A percentile compares a stretch with the other conserved stretches of the same genome.
These are phyloP conservation scores for Leishmania aethiopica DNA, from an alignment of 208 protist species.

Conservation along the genomic window DNA sequence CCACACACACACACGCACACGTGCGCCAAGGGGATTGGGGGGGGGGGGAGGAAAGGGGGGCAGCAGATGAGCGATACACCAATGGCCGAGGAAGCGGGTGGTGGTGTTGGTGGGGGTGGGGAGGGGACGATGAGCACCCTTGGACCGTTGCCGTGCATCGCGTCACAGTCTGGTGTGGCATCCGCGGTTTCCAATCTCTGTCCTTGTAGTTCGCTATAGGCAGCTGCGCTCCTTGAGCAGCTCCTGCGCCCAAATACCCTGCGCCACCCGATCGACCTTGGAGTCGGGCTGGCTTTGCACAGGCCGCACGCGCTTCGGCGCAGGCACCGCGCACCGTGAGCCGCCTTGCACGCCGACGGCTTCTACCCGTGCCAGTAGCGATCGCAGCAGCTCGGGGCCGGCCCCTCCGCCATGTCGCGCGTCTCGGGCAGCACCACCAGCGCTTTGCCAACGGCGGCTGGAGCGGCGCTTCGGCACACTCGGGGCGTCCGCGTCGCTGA, in stretches of 20 bases:
- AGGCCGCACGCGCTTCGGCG: conserved; percentile 1
- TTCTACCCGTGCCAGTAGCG: conserved; percentile 10
- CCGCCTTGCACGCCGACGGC: neutral
- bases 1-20: neutral
- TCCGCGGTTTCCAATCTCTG: neutral
- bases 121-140: neutral
- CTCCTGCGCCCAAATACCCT: conserved; percentile 72
- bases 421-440: neutral
- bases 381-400: conserved; percentile 12
- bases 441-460: neutral
- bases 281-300: neutral
- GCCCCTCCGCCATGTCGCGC: neutral
- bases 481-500: neutral
- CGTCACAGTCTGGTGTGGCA: neutral
- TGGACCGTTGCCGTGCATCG: neutral
- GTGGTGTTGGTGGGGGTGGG: too few relatives aligned
- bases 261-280: conserved; percentile 43
- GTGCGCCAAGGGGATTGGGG: neutral
- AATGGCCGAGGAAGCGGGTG: neutral
- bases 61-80: neutral
- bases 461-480: neutral
- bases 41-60: neutral
- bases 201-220: neutral
- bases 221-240: conserved; percentile 40
- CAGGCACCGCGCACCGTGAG: neutral